A percentile compares a stretch with the other conserved stretches of the same genome.
phyloP scores from a whole-genome alignment of 768 basidiomycete species.

The Lentinula raphanica region DNA sequence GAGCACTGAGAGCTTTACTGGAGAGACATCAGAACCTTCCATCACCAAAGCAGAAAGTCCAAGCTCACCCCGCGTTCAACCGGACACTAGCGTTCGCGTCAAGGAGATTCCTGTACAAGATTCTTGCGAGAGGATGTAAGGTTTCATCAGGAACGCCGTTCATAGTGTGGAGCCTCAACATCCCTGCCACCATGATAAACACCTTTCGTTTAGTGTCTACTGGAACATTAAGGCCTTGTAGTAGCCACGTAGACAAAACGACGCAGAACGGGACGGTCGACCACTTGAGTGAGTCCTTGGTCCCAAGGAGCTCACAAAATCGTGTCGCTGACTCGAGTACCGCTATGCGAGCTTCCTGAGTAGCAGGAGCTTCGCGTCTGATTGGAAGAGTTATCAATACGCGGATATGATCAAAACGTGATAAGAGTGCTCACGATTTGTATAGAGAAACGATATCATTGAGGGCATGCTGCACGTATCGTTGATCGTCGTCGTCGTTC shows the following conservation, averaged over 20 bases:
- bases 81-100: conserved; percentile 57
- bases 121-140: conserved; percentile 16
- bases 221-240: conserved; percentile 44
- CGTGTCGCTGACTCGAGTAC: not conserved
- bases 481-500: conserved; percentile 41
- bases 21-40: not conserved
- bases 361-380: not conserved
- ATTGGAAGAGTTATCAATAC: not conserved
- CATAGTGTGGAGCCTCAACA: conserved; percentile 39
- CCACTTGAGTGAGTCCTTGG: conserved; percentile 17
- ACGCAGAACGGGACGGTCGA: conserved; percentile 29
- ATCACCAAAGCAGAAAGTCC: not conserved
- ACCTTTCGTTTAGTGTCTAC: conserved; percentile 37
- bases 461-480: conserved; percentile 40
- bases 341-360: not conserved
- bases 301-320: conserved; percentile 33
- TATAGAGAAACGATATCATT: conserved; percentile 40
- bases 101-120: conserved; percentile 44
- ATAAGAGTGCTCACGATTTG: conserved; percentile 28
- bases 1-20: conserved; percentile 45
- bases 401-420: too few relatives aligned
- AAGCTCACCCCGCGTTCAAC: conserved; percentile 63
- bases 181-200: conserved; percentile 33
- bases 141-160: conserved; percentile 23
- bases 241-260: conserved; percentile 30